Percentiles rank a stretch among this genome's conserved stretches.
Evolutionary conservation across 148 eudicot genomes (phyloP).

Genomic region (Rhododendron kiyosumense): DNA sequence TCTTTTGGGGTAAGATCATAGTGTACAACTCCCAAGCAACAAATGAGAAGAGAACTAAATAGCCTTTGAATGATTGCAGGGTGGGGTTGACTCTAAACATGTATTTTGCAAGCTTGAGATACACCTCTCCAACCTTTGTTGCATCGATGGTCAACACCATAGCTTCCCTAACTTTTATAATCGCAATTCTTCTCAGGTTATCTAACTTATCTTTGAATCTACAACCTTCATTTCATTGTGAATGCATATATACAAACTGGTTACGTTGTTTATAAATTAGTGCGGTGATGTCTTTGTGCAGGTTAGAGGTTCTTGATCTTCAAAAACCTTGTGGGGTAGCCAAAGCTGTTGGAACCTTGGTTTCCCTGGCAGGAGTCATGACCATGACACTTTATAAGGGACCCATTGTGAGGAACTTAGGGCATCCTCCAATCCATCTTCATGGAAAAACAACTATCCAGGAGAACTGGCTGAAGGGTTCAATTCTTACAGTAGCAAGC

Average conservation of each 20-base stretch:
- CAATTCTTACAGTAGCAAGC: constrained; percentile 51
- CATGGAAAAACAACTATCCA: constrained; percentile 26
- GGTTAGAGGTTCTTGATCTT: constrained; percentile 54
- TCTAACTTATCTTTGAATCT: not conserved
- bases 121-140: constrained; percentile 69
- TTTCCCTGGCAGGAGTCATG: constrained; percentile 61
- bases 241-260: not conserved
- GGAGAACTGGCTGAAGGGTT: constrained; percentile 61
- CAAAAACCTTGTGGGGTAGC: constrained; percentile 55
- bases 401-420: constrained; percentile 30
- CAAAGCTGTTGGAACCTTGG: constrained; percentile 52
- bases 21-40: not conserved
- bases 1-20: constrained; percentile 56
- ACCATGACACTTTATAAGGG: constrained; percentile 73
- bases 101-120: constrained; percentile 72
- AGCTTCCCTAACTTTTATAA: constrained; percentile 63
- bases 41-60: not conserved
- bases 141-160: constrained; percentile 70
- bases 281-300: constrained; percentile 13
- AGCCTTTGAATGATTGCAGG: constrained; percentile 31
- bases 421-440: constrained; percentile 43
- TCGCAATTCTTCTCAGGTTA: constrained; percentile 65
- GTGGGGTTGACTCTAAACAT: constrained; percentile 68
- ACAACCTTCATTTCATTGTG: no score
- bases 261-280: not conserved